These are phyloP conservation scores for Penicilliopsis zonata DNA, from an alignment of 495 filamentous ascomycete genomes.

Conservation along the genomic window DNA sequence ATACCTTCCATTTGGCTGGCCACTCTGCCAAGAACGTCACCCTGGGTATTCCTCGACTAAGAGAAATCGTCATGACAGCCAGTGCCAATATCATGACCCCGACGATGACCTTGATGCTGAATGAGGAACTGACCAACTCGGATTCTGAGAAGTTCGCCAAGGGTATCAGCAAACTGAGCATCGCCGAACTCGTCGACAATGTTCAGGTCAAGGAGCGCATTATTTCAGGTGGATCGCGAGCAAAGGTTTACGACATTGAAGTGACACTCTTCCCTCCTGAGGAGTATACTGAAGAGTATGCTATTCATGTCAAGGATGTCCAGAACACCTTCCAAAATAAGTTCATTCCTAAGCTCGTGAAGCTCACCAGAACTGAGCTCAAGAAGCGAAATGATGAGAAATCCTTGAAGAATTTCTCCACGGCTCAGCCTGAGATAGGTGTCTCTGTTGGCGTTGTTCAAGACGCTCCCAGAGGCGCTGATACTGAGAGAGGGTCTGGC, in stretches of 20 bases:
- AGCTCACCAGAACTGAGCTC: constrained; percentile 58
- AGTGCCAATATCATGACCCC: constrained; percentile 80
- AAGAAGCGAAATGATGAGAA: constrained; percentile 62
- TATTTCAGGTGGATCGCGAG: constrained; percentile 52
- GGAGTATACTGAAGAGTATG: constrained; percentile 78
- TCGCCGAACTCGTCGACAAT: constrained; percentile 78
- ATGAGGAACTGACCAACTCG: constrained; percentile 54
- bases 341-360: constrained; percentile 59
- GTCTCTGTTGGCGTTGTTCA: constrained; percentile 59
- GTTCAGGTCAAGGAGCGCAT: constrained; percentile 67
- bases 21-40: constrained; percentile 98
- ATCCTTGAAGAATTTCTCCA: constrained; percentile 43
- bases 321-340: constrained; percentile 64
- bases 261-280: constrained; percentile 71
- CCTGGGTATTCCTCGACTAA: constrained; percentile 88
- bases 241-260: constrained; percentile 75
- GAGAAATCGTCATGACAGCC: constrained; percentile 98
- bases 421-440: constrained; percentile 72
- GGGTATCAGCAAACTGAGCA: constrained; percentile 75
- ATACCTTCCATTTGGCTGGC: constrained; percentile 98
- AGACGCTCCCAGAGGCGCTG: constrained; percentile 39
- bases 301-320: constrained; percentile 67
- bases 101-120: constrained; percentile 76
- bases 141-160: constrained; percentile 78
- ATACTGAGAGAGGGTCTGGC: constrained; percentile 48